Evolutionary conservation across 2,329 filamentous ascomycete species (phyloP), one percentile per base, ranked within the genome.

Genomic region (Magnaporthiopsis rhizophila): DNA sequence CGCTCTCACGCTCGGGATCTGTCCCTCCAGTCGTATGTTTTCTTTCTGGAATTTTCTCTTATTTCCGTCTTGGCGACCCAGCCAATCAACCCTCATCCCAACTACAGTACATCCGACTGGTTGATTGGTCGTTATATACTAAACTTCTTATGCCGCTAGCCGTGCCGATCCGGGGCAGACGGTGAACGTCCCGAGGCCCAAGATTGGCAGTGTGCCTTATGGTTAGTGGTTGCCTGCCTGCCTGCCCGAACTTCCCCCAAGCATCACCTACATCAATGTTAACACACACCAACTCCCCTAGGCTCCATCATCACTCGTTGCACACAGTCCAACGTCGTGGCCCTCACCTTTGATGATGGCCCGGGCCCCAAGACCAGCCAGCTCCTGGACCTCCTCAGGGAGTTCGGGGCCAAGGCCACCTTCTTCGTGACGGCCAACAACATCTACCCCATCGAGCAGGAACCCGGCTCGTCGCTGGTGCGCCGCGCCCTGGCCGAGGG

Each of bases 261-360:
- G 9, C 6, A 45, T 45, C 15, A 3, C 11, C 6, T 15, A 36
- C 3, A 30, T 30, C 30, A 36, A 36, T 8, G 12, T 6, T 53
- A n/a, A 53, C 45, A 53, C 18, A 21, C 18, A 21, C 45, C 15
- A 3, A 8, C 18, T 21, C 21, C 21, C 21, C 18, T 21, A 63
- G 62, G 62, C 15, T 21, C 57, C 3, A 79, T 79, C 56, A 73
- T 76, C 62, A 69, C 66, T 59, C 63, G 67, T 28, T 77, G 75
- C 62, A 69, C 67, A 1, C 68, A 71, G 6, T 63, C 67, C 0
- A 71, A 72, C 28, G 71, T 72, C n/a, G 68, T 77, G 1, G 75
- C 76, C 32, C 67, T 77, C 32, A 77, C 75, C 0, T 77, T 73
- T 61, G 76, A 78, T 62, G 76, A 78, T 32, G 75, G 75, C 0